Conservation (phyloP, 148 eudicot genomes). For the Chenopodium berlandieri region DNA sequence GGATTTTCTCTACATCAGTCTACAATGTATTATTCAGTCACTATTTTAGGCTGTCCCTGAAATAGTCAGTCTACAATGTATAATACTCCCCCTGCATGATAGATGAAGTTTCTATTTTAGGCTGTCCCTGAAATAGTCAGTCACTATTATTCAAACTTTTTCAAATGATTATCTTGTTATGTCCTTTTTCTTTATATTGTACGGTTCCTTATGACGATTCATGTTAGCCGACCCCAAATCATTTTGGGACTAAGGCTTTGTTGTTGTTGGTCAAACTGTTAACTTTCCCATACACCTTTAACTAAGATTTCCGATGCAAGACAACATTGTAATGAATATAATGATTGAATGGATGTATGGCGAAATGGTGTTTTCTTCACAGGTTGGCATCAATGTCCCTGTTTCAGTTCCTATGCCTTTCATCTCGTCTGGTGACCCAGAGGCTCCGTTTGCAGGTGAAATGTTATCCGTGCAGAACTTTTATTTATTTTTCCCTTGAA, state of each 20-base stretch:
- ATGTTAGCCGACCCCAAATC: too few relatives aligned
- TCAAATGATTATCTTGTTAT: too few relatives aligned
- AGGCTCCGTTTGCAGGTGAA: constrained; percentile 52
- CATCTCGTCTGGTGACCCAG: constrained; percentile 45
- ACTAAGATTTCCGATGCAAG: neutral
- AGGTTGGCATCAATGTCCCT: constrained; percentile 70
- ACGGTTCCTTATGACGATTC: too few relatives aligned
- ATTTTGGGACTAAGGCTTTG: neutral
- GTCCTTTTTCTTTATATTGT: too few relatives aligned
- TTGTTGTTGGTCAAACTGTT: neutral
- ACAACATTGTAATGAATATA: neutral
- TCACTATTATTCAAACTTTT: too few relatives aligned
- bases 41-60: too few relatives aligned
- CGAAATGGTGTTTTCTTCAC: neutral
- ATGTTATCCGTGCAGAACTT: neutral
- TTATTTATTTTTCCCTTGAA: neutral
- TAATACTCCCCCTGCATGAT: neutral
- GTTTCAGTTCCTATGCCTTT: constrained; percentile 56
- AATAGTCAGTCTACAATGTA: neutral
- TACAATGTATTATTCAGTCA: neutral
- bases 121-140: too few relatives aligned
- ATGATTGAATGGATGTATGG: neutral
- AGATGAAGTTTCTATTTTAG: too few relatives aligned
- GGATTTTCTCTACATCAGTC: neutral
- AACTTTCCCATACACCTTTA: neutral